Evolutionary conservation across 768 basidiomycete species (phyloP), one percentile per base, ranked within the genome.

Genomic region (Boletus rubroflammeus): DNA sequence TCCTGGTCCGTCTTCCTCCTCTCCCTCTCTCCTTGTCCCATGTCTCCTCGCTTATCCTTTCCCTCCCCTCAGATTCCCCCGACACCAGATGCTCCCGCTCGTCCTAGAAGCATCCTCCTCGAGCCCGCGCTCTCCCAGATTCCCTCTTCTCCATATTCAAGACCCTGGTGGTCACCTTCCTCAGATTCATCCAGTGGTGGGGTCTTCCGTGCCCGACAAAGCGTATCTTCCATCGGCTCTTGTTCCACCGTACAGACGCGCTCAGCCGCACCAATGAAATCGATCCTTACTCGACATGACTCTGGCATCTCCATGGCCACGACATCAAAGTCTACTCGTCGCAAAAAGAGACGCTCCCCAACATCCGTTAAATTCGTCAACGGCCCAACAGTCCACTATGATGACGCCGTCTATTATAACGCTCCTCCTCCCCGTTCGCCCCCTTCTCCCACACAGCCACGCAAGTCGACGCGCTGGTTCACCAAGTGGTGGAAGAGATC

Each of bases 321-420:
- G 17, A 67, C 67, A 31, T 64, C 74, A 25, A 59, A 54, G 38
- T 60, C 59, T 25, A 46, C 55, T 13, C 57, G 65, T 32, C 59
- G 69, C 17, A 63, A 57, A 54, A 73, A 62, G 57, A 72, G 45
- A 28, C 72, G 68, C n/a, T 65, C 69, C 7, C 59, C 72, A 11
- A 63, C 72, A 50, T 85, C 83, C 32, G 87, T 89, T 47, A 89
- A 85, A 59, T 89, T 88, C 57, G 82, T 83, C 28, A 84, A 86
- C 53, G 73, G 75, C 50, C 85, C 86, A 15, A 85, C 78, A 3
- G 75, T 86, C 9, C 79, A 85, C 62, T 83, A 84, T 52, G 56
- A 58, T 7, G 36, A 64, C 34, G 54, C 40, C 25, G 17, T 56
- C 10, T 62, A 62, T 53, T 32, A 36, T 19, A 50, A 58, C 50